Conservation (phyloP, 2,329 filamentous ascomycete species). For the Aspergillus tamarii region DNA sequence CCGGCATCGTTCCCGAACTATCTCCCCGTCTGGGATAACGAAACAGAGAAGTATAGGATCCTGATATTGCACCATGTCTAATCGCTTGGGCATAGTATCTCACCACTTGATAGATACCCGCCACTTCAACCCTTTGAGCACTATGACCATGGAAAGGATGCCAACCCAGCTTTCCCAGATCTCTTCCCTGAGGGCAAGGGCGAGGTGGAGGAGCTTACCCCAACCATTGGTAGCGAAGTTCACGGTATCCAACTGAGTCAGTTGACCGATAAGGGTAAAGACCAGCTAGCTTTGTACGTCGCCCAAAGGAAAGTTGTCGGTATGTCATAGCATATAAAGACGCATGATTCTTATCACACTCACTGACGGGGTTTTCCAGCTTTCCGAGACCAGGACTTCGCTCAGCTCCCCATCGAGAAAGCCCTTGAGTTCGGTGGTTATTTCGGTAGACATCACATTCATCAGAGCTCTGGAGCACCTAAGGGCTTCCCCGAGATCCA, state of each 20-base stretch:
- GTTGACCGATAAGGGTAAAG: slow-evolving; percentile 69
- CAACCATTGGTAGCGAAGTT: slow-evolving; percentile 74
- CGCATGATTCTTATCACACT: neutral
- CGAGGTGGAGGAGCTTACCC: slow-evolving; percentile 65
- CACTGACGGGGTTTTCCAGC: slow-evolving; percentile 41
- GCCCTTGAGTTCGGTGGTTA: slow-evolving; percentile 72
- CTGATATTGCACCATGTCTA: neutral
- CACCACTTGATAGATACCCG: slow-evolving; percentile 48
- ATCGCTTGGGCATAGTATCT: neutral
- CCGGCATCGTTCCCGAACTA: slow-evolving; percentile 71
- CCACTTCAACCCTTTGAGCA: slow-evolving; percentile 72
- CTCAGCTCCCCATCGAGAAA: slow-evolving; percentile 69
- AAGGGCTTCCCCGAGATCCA: slow-evolving; percentile 75
- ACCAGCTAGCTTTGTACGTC: slow-evolving; percentile 66
- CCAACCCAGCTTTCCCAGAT: slow-evolving; percentile 70
- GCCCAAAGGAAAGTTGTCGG: slow-evolving; percentile 67
- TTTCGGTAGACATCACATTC: slow-evolving; percentile 81
- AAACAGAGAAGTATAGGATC: slow-evolving; percentile 43
- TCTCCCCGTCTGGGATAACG: slow-evolving; percentile 70
- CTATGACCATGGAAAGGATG: slow-evolving; percentile 75
- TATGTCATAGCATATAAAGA: slow-evolving; percentile 30
- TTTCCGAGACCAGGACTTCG: slow-evolving; percentile 76
- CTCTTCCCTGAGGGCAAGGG: slow-evolving; percentile 56
- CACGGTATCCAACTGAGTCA: slow-evolving; percentile 71
- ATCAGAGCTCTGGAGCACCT: slow-evolving; percentile 76